phyloP scores from a whole-genome alignment of 306 rosid genomes.

The Potentilla sterilis region DNA sequence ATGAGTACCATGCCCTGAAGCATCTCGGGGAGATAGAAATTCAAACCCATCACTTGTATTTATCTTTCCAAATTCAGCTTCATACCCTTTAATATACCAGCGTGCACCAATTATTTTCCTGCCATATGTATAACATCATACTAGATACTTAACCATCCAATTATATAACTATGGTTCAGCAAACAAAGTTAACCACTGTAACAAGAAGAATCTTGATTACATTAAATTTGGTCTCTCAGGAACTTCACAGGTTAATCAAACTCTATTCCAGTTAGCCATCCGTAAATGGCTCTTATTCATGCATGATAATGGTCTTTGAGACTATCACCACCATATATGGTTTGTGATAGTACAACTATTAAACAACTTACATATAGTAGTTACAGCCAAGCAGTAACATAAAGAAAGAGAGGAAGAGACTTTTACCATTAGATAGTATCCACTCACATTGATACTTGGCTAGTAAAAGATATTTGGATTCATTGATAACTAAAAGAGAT shows the following conservation, averaged over 20 bases:
- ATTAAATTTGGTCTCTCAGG: background rate
- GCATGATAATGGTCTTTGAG: background rate
- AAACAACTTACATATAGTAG: background rate
- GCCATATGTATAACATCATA: conserved; percentile 16
- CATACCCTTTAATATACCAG: conserved; percentile 64
- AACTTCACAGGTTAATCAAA: background rate
- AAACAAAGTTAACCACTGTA: background rate
- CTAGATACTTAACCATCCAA: background rate
- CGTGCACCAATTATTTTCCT: conserved; percentile 72
- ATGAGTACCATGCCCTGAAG: conserved; percentile 63
- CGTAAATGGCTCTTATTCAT: background rate
- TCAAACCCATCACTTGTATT: conserved; percentile 37
- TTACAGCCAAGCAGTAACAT: background rate
- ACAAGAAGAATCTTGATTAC: background rate
- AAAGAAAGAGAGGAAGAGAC: background rate
- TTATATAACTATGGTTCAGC: background rate
- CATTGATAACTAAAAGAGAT: background rate
- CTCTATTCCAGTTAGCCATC: background rate
- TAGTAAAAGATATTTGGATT: too few relatives aligned
- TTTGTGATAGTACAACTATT: background rate
- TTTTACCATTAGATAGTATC: background rate
- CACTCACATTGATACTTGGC: background rate
- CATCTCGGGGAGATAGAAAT: conserved; percentile 54
- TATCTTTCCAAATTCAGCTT: conserved; percentile 57
- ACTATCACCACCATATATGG: background rate